Base-by-base conservation (phyloP, 345 rosid genomes). In the Boechera stricta region DNA sequence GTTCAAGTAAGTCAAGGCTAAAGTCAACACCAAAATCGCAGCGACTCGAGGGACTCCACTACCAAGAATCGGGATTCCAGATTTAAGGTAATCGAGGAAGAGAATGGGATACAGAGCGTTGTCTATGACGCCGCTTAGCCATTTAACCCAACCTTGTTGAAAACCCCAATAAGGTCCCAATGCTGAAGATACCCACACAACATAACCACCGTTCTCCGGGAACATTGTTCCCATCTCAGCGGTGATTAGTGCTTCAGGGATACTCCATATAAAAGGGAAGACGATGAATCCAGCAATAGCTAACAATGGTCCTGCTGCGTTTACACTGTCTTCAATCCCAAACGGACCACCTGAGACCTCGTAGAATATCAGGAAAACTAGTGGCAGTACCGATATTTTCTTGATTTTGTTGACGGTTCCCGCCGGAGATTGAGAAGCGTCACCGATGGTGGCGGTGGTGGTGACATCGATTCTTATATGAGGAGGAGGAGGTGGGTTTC, bases 71-170 rank as follows among this genome's bases (percentile, higher is more conserved):
- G 95, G 97, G 48, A 88, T 55, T 5, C 85, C 90, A 0, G 88
- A 84, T 77, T 89, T 74, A 10, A 89, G 74, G 76, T 91, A 91
- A 65, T 88, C 94, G 16, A 91, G 86, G 73, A 91, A 89, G 60
- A 89, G 81, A 69, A 89, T 86, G 0, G 94, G 97, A 67, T 88
- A 89, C 16, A 89, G 60, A 4, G 94, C 97, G 58, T 91, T 89
- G 65, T 91, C 94, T 2, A 88, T 91, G 18, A 91, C 97, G n/a
- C 92, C 97, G 55, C 97, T 89, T 6, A 91, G 74, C 97, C 94
- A 89, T 78, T 91, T 91, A 84, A 87, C 84, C 97, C 97, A 91
- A 52, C 94, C 94, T 83, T 89, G 91, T 60, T 89, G 97, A 71
- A 91, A 91, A 4, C 97, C 94, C 92, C 97, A 91, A 21, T 70